Evolutionary conservation across 768 basidiomycete genomes (phyloP).

Genomic region (Trametes elegans): DNA sequence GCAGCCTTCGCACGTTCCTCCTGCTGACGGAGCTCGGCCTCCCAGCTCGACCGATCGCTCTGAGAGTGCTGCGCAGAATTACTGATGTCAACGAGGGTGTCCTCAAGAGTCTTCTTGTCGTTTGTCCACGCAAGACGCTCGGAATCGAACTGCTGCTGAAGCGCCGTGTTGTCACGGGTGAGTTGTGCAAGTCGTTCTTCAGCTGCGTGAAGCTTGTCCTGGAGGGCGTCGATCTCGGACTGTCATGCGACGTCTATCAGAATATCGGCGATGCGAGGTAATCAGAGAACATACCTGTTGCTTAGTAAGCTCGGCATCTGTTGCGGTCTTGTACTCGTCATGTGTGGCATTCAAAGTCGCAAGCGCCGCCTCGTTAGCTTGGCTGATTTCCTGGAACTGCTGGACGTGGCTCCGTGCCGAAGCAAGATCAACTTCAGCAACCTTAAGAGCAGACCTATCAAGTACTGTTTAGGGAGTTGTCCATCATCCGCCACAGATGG

Average conservation of each 20-base stretch:
- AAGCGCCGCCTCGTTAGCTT: slow-evolving; percentile 77
- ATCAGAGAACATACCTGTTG: slow-evolving; percentile 50
- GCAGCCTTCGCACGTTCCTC: slow-evolving; percentile 74
- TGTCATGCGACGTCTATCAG: slow-evolving; percentile 27
- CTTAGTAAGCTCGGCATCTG: slow-evolving; percentile 64
- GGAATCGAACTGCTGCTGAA: slow-evolving; percentile 63
- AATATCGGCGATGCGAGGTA: slow-evolving; percentile 5
- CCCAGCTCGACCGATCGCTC: slow-evolving; percentile 59
- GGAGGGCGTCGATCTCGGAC: slow-evolving; percentile 63
- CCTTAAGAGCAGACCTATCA: slow-evolving; percentile 67
- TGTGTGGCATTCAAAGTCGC: slow-evolving; percentile 65
- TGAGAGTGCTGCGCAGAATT: slow-evolving; percentile 69
- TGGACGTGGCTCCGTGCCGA: slow-evolving; percentile 69
- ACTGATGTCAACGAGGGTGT: slow-evolving; percentile 77
- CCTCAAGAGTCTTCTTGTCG: slow-evolving; percentile 82
- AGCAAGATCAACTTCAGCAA: slow-evolving; percentile 73
- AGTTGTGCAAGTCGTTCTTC: slow-evolving; percentile 54
- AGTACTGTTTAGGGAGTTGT: neutral
- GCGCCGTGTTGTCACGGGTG: slow-evolving; percentile 49
- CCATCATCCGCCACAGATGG: neutral
- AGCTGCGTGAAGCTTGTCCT: slow-evolving; percentile 55
- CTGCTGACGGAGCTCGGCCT: slow-evolving; percentile 62
- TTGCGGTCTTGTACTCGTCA: slow-evolving; percentile 76
- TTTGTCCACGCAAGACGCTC: slow-evolving; percentile 70
- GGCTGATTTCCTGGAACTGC: slow-evolving; percentile 85